phyloP scores from a whole-genome alignment of 441 rosid genomes.

The Dalechampia spathulata region DNA sequence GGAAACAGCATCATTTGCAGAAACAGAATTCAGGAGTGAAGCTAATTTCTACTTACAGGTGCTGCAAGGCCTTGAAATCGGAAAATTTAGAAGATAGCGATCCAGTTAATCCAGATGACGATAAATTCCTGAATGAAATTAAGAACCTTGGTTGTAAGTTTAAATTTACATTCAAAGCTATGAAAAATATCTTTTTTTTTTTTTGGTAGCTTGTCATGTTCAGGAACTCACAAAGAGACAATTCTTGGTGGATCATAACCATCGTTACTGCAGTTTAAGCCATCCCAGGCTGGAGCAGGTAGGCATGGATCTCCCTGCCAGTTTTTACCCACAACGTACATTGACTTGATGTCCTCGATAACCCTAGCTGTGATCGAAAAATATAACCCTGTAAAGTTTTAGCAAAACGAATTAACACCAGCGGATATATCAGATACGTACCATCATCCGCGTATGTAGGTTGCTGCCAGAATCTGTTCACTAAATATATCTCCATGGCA shows the following conservation, averaged over 20 bases:
- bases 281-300: constrained; percentile 49
- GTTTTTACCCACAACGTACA: constrained; percentile 23
- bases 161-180: too few species aligned
- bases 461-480: constrained; percentile 3
- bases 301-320: constrained; percentile 73
- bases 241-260: constrained; percentile 30
- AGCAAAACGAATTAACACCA: neutral
- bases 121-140: constrained; percentile 41
- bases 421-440: constrained; percentile 3
- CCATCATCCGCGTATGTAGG: constrained; percentile 27
- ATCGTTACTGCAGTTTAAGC: constrained; percentile 39
- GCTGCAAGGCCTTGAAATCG: constrained; percentile 32
- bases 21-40: neutral
- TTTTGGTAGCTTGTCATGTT: too few species aligned
- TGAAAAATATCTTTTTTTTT: too few species aligned
- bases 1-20: neutral
- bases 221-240: constrained; percentile 44
- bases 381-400: too few species aligned
- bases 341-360: constrained; percentile 32
- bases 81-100: constrained; percentile 29
- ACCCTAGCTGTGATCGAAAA: constrained; percentile 25
- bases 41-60: constrained; percentile 34
- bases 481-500: constrained; percentile 25
- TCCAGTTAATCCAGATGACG: constrained; percentile 45
- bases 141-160: neutral